Percentiles rank a stretch among this genome's conserved stretches.
phyloP scores from a whole-genome alignment of 1,284 basidiomycete species.

The Heterobasidion occidentale region DNA sequence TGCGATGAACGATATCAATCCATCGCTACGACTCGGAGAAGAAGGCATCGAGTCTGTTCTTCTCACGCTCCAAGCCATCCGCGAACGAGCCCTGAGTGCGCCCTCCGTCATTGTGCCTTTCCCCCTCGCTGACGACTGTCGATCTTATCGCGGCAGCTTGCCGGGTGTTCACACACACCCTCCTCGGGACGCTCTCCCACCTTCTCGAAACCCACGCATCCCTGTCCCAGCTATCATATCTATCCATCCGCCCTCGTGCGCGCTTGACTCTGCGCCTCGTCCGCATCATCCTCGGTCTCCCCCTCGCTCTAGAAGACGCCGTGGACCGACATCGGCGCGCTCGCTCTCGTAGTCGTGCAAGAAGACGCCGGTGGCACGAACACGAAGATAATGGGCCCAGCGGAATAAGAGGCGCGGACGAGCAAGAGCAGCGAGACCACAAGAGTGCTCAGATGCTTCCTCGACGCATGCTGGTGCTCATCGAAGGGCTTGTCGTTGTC shows the following conservation, averaged over 20 bases:
- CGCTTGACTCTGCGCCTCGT: slow-evolving; percentile 73
- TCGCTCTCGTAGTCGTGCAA: slow-evolving; percentile 10
- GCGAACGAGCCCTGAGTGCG: slow-evolving; percentile 62
- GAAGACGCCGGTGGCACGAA: slow-evolving; percentile 7
- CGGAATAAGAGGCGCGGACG: slow-evolving; percentile 9
- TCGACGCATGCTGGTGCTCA: slow-evolving; percentile 43
- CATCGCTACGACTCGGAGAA: slow-evolving; percentile 60
- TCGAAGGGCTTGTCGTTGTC: slow-evolving; percentile 50
- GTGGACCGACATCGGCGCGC: slow-evolving; percentile 31
- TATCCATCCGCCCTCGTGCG: slow-evolving; percentile 72
- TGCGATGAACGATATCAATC: slow-evolving; percentile 67
- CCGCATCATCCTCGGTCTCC: slow-evolving; percentile 72
- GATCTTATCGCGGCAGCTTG: slow-evolving; percentile 42
- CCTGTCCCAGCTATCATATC: slow-evolving; percentile 69
- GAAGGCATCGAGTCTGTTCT: slow-evolving; percentile 65
- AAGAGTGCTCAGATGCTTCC: slow-evolving; percentile 38
- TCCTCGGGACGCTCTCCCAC: slow-evolving; percentile 65
- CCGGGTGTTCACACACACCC: slow-evolving; percentile 66
- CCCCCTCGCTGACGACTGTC: neutral
- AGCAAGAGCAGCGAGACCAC: slow-evolving; percentile 9
- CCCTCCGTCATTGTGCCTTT: slow-evolving; percentile 3
- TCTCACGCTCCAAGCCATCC: slow-evolving; percentile 51
- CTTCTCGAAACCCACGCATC: slow-evolving; percentile 75
- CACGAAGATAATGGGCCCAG: slow-evolving; percentile 10
- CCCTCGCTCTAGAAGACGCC: slow-evolving; percentile 69